Base-by-base conservation (phyloP, 2,329 filamentous ascomycete species). In the Didymella pinodella region DNA sequence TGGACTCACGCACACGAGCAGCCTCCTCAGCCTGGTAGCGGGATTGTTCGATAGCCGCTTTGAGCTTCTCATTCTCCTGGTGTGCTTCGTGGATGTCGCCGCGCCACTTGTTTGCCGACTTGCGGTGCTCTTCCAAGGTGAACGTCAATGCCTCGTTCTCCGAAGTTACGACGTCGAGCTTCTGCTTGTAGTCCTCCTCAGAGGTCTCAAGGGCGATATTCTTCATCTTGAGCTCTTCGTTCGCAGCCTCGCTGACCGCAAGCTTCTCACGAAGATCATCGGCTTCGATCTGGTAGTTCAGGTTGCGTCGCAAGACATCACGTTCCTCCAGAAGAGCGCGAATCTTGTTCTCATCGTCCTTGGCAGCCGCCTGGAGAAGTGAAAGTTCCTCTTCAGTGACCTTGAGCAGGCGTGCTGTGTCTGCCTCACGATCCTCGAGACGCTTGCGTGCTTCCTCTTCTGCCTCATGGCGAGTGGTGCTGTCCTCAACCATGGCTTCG, bases 21-120 rank as follows among this genome's bases (percentile, higher is more conserved):
- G 92, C 94, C 79, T 97, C 93, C 70, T 95, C 89, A 41, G 95
- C 86, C 73, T 96, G 93, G 45, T 85, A 85, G 62, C 88, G 87
- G 54, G 97, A 83, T 22, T 88, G 89, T 61, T 89, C 86, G 57
- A 96, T 86, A 29, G 88, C 88, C 72, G 86, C 88, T 67, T 88
- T 88, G 56, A 97, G 82, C 64, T 90, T 88, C 75, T 90, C 91
- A 67, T 91, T 68, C 55, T 77, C 75, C 44, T 74, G 69, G 45
- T 75, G 65, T 46, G 82, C 82, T 31, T 83, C 79, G 48, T 88
- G 84, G 10, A 86, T 80, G 59, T 88, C 84, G 44, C 82, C 78
- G 45, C 84, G 84, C 81, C 86, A 86, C 64, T 85, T 84, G 64
- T 84, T 82, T 49, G 82, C 83, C 4, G 85, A 85, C 14, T 84